Conservation (phyloP, 1,139 yeast species). For the Sugiyamaella novakii region DNA sequence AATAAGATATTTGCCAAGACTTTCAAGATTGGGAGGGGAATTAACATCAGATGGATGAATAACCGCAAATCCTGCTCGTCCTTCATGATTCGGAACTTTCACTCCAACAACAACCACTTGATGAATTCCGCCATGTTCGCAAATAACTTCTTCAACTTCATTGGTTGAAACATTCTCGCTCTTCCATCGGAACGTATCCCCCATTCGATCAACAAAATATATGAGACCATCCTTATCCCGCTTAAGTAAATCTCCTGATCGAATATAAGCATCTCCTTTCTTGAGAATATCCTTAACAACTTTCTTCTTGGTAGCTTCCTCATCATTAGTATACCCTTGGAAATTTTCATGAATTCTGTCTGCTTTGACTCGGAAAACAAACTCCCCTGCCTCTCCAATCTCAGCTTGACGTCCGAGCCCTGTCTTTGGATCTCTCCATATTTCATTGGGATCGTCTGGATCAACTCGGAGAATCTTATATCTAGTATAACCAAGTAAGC, state of each 20-base stretch:
- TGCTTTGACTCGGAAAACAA: conserved; percentile 75
- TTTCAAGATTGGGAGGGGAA: conserved; percentile 37
- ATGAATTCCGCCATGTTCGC: conserved; percentile 49
- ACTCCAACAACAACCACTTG: conserved; percentile 91
- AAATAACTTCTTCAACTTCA: conserved; percentile 82
- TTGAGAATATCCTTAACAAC: conserved; percentile 70
- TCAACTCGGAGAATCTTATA: conserved; percentile 65
- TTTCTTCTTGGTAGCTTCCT: conserved; percentile 76
- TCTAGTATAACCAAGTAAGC: conserved; percentile 23
- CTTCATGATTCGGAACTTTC: conserved; percentile 84
- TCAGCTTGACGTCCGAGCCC: conserved; percentile 61
- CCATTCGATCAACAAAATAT: conserved; percentile 89
- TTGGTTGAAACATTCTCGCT: conserved; percentile 94
- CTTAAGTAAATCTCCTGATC: conserved; percentile 82
- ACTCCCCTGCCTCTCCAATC: conserved; percentile 79
- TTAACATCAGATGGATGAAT: conserved; percentile 53
- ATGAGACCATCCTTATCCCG: conserved; percentile 69
- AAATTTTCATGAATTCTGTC: conserved; percentile 53
- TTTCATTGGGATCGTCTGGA: conserved; percentile 73
- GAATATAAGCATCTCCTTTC: conserved; percentile 89
- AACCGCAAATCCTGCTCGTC: conserved; percentile 91
- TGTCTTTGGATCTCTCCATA: conserved; percentile 68
- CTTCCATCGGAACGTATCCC: conserved; percentile 97
- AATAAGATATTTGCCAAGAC: conserved; percentile 47
- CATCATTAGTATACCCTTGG: conserved; percentile 88